Evolutionary conservation across 2,329 filamentous ascomycete genomes (phyloP), one percentile per base, ranked within the genome.

Genomic region (Acrocalymma vagum): DNA sequence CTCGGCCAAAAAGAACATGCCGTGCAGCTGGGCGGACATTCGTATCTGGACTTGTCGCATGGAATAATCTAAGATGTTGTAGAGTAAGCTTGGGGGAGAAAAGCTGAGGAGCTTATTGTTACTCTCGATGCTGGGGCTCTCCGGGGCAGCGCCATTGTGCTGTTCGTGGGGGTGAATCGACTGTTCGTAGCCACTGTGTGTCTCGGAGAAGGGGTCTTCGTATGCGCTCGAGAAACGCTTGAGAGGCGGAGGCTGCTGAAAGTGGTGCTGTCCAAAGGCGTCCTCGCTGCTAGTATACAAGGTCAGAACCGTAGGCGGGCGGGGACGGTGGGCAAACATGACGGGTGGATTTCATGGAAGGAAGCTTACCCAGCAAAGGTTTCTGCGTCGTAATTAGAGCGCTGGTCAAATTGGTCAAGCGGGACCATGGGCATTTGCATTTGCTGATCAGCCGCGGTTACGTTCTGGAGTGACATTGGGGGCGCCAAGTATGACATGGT

Each of bases 1-100:
- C 65, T 93, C 88, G 20, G 88, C 90, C 21, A 93, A 77, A 67
- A 93, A 93, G 75, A 93, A 93, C 88, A 93, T 92, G 74, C 88
- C 88, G 63, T 92, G 88, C 20, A 93, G 82, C 72, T 93, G 88
- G 11, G 88, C 88, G 15, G 80, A 79, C 77, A 92, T 84, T 55
- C 74, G 78, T 9, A 88, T 75, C 38, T 87, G 83, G 20, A 81
- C 80, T 43, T 81, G 77, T 33, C 84, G 78, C 36, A 82, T 85
- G 6, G 77, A 71, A 49, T 87, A 86, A 54, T 89, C 87, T 32
- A 90, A 69, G 6, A 90, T 72, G 4, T 80, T 79, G 23, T 82
- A 85, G 38, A 82, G 68, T 32, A 75, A 67, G 25, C 53, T 59
- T 5, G 76, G 76, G n/a, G 69, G 58, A 1, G 72, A 76, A 67